Evolutionary conservation across 331 rosid genomes (phyloP), one percentile per base, ranked within the genome.

Genomic region (Pyracantha coccinea): DNA sequence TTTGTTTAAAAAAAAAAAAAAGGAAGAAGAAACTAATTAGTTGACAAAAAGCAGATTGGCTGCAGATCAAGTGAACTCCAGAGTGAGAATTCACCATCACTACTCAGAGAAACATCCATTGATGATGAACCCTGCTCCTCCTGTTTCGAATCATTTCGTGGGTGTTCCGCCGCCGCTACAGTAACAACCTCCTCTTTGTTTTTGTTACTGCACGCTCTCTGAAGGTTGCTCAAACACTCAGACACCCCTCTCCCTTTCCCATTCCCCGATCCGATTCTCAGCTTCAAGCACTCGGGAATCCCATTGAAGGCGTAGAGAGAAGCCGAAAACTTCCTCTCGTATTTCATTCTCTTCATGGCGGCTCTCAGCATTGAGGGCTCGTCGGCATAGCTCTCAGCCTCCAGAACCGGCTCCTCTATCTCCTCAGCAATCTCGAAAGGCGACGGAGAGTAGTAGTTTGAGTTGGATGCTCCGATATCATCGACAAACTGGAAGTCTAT

Each of bases 271-370:
- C 71, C 94, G 5, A 93, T 81, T 77, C 80, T 89, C 69, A 88
- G 32, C 85, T 85, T 91, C 67, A 91, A 86, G 85, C 98, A 93
- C 68, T 93, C 98, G 2, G 88, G 76, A 68, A 93, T 93, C 2
- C 98, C 98, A 79, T 93, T 88, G 73, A 91, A 91, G 61, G 98
- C 98, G 52, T 91, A 93, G 13, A 93, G 94, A 31, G 97, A 93
- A 77, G 98, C 98, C 28, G 98, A 93, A 81, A 87, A 83, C 31
- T 93, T 93, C 59, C 98, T 91, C 73, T 93, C 98, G 78, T 91
- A 93, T 63, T 86, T 88, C 98, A 91, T 89, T 79, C 97, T 91
- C 73, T 88, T 93, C 96, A 93, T 93, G 47, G 90, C 91, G 35
- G 81, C 96, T 79, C 87, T 88, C 23, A 93, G 77, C 94, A 93